Conservation (phyloP, 805 yeast species). For the Candida argentea region DNA sequence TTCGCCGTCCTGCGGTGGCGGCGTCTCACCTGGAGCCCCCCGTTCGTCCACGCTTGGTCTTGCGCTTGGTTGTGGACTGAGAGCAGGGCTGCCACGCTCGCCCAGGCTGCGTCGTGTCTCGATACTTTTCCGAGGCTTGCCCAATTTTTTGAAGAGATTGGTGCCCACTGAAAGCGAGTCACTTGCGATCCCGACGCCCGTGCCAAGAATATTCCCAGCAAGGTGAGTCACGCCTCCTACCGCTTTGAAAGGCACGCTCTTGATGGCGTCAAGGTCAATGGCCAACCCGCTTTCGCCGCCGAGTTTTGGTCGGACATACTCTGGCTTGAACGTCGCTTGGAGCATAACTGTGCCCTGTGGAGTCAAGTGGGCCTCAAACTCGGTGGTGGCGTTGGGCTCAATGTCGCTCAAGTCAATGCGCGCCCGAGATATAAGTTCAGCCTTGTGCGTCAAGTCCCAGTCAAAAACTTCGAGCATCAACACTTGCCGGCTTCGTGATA, state of each 20-base stretch:
- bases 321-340: constrained; percentile 48
- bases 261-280: constrained; percentile 22
- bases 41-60: too few species aligned
- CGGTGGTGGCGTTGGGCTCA: constrained; percentile 34
- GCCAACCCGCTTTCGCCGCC: constrained; percentile 31
- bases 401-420: constrained; percentile 40
- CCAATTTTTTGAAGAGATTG: constrained; percentile 23
- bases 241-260: constrained; percentile 9
- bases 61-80: constrained; percentile 1
- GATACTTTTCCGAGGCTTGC: constrained; percentile 14
- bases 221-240: constrained; percentile 17
- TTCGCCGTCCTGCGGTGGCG: constrained; percentile 1
- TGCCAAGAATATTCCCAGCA: constrained; percentile 34
- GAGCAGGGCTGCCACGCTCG: too few species aligned
- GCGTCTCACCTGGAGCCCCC: constrained; percentile 1
- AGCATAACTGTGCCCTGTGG: constrained; percentile 59
- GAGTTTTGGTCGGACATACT: constrained; percentile 56
- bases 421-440: constrained; percentile 49
- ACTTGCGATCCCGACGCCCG: constrained; percentile 34
- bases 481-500: constrained; percentile 49
- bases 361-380: constrained; percentile 39
- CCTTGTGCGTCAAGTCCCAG: constrained; percentile 72
- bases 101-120: constrained; percentile 10
- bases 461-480: constrained; percentile 47
- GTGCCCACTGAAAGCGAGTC: constrained; percentile 44